Percentiles rank a stretch among this genome's conserved stretches.
These are phyloP conservation scores for Mycena filopes DNA, from an alignment of 768 basidiomycete species.

Conservation along the genomic window DNA sequence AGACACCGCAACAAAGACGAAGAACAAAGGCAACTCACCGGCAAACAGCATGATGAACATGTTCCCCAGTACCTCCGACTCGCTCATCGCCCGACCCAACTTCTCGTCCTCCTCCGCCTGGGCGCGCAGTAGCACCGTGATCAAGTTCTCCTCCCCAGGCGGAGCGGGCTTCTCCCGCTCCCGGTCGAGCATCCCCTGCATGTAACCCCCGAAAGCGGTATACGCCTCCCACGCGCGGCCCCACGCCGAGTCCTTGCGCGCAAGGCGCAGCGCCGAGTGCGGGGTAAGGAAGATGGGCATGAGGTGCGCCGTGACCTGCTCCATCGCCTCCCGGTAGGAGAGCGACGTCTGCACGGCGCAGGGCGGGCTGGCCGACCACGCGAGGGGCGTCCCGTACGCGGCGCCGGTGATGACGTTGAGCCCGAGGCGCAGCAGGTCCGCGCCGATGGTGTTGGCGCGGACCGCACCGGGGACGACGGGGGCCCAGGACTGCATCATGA, in stretches of 20 bases:
- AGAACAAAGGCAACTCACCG: constrained; percentile 5
- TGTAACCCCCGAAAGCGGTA: constrained; percentile 27
- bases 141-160: constrained; percentile 15
- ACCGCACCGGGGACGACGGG: not conserved
- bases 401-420: constrained; percentile 25
- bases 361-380: constrained; percentile 17
- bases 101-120: constrained; percentile 9
- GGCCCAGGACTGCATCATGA: constrained; percentile 20
- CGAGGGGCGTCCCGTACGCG: constrained; percentile 22
- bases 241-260: constrained; percentile 6
- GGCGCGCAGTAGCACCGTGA: constrained; percentile 18
- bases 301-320: constrained; percentile 24
- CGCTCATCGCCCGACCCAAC: constrained; percentile 6
- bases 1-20: not conserved
- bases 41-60: constrained; percentile 23
- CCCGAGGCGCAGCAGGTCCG: constrained; percentile 17
- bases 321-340: constrained; percentile 21
- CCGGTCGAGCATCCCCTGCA: constrained; percentile 24
- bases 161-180: constrained; percentile 3
- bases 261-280: constrained; percentile 12
- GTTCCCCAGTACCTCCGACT: constrained; percentile 23
- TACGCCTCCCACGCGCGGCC: constrained; percentile 27
- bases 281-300: constrained; percentile 26
- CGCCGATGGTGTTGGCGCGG: not conserved
- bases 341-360: not conserved